Base-by-base conservation (phyloP, 2,329 filamentous ascomycete species). In the Coleophoma crateriformis region DNA sequence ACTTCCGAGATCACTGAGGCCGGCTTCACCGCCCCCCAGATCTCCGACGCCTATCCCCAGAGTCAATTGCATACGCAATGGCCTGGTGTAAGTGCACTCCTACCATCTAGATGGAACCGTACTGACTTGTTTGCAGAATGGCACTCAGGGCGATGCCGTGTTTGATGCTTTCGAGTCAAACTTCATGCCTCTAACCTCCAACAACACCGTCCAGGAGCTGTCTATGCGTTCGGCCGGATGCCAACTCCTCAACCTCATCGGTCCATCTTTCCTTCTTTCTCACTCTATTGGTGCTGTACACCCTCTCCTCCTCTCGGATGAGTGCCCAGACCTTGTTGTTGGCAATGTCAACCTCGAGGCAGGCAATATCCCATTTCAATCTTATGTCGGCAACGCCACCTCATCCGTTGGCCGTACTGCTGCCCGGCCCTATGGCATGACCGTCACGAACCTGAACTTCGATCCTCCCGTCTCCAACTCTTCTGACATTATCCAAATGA, bases 41-140 rank as follows among this genome's bases (percentile, higher is more conserved):
- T 47, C 1, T 22, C 35, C 14, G 42, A 53, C 34, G 45, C 48
- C 15, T 59, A 57, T 39, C 65, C 66, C 1, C 64, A 69, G 45
- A 60, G 64, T 3, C 55, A 59, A 33, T 53, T 64, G 3, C 67
- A 70, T 41, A 68, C 61, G 17, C 64, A 70, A 54, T 70, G 67
- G 67, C 67, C 65, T 13, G 66, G 65, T 17, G 41, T 44, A 44
- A 44, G 41, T 44, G 14, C 22, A 3, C 19, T 8, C 17, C 6
- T 7, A 7, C 3, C 13, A 4, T 20, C 1, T 41, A 41, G 38
- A 41, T 12, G 22, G 17, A 17, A 12, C 7, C 15, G 7, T 15
- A 41, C 38, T 41, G n/a, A 41, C 10, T 12, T 44, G n/a, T 27
- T 11, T 27, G 13, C 19, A 44, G 41, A 56, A 60, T 7, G 67